Conservation (phyloP, 768 basidiomycete species). For the Goffeauzyma gilvescens region DNA sequence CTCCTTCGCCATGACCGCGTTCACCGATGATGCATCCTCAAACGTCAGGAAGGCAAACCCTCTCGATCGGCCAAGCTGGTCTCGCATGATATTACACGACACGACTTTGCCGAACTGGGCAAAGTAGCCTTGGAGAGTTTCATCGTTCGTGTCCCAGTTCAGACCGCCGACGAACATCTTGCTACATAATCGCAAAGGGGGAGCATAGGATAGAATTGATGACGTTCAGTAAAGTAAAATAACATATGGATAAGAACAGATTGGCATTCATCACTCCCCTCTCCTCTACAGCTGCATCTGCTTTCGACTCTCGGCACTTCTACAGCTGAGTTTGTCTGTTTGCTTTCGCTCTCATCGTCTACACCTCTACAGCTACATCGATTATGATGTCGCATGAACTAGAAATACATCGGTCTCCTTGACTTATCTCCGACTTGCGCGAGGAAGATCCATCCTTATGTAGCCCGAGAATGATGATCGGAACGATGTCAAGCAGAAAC, state of each 20-base stretch:
- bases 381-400: too few species aligned
- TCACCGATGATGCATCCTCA: slow-evolving; percentile 76
- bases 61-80: slow-evolving; percentile 76
- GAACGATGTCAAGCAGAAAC: slow-evolving; percentile 5
- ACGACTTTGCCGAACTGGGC: slow-evolving; percentile 90
- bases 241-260: not conserved
- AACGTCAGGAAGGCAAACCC: slow-evolving; percentile 98
- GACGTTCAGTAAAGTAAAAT: not conserved
- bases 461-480: not conserved
- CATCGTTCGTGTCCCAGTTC: slow-evolving; percentile 98
- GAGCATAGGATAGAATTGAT: not conserved
- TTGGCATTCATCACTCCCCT: too few species aligned
- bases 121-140: slow-evolving; percentile 51
- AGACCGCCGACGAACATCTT: slow-evolving; percentile 99
- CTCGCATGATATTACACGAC: slow-evolving; percentile 97
- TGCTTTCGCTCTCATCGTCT: too few species aligned
- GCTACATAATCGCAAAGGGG: slow-evolving; percentile 35
- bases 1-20: slow-evolving; percentile 84
- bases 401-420: too few species aligned
- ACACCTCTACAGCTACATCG: too few species aligned
- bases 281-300: too few species aligned
- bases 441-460: not conserved
- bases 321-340: too few species aligned
- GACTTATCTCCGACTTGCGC: too few species aligned
- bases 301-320: too few species aligned